Evolutionary conservation across 2,329 filamentous ascomycete genomes (phyloP).

Genomic region (Penicillium sp.): DNA sequence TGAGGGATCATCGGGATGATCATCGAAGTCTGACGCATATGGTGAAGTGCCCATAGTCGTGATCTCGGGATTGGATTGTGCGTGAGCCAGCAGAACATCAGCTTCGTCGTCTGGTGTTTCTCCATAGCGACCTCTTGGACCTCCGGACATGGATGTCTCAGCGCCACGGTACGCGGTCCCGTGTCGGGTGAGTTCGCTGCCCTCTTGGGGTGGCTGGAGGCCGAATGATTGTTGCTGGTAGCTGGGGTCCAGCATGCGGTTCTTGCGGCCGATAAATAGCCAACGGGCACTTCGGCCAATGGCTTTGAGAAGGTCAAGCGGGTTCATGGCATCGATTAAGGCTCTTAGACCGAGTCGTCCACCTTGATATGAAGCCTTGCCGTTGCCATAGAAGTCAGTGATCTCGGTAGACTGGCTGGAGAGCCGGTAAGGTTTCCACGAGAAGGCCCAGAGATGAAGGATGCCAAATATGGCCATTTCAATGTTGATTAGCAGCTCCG

Average conservation of each 20-base stretch:
- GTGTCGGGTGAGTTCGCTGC: constrained; percentile 8
- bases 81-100: constrained; percentile 39
- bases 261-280: constrained; percentile 71
- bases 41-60: constrained; percentile 21
- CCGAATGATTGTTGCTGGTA: constrained; percentile 36
- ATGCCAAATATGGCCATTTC: constrained; percentile 82
- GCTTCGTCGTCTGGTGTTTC: constrained; percentile 36
- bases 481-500: constrained; percentile 72
- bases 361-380: constrained; percentile 58
- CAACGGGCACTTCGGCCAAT: constrained; percentile 74
- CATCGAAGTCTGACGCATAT: constrained; percentile 21
- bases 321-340: constrained; percentile 69
- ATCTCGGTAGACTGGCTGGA: constrained; percentile 47
- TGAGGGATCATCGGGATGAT: constrained; percentile 16
- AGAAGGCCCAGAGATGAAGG: constrained; percentile 79
- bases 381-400: constrained; percentile 42
- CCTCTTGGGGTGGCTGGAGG: constrained; percentile 24
- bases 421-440: constrained; percentile 67
- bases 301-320: constrained; percentile 80
- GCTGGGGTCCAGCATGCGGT: constrained; percentile 41
- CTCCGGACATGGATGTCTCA: constrained; percentile 21
- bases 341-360: constrained; percentile 66
- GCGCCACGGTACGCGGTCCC: constrained; percentile 33
- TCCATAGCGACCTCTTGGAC: constrained; percentile 25
- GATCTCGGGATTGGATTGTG: constrained; percentile 37